A percentile compares a stretch with the other conserved stretches of the same genome.
Evolutionary conservation across 2,329 filamentous ascomycete genomes (phyloP).

Genomic region (Aureobasidium sp.): DNA sequence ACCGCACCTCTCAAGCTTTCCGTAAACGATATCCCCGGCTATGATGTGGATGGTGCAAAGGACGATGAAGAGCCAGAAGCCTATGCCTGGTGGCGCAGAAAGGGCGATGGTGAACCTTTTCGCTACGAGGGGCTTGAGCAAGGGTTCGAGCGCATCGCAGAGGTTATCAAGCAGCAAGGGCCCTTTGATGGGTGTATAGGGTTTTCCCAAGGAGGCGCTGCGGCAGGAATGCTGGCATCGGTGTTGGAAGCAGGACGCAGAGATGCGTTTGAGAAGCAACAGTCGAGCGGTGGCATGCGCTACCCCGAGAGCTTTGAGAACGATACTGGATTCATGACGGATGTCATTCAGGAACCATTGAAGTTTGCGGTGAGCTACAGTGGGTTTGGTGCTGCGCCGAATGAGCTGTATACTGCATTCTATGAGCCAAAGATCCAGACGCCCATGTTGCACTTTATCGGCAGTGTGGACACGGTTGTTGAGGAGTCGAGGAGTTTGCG

Average conservation of each 20-base stretch:
- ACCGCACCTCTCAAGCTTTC: conserved; percentile 37
- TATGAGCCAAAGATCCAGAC: conserved; percentile 70
- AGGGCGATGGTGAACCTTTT: conserved; percentile 48
- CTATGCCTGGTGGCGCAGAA: conserved; percentile 75
- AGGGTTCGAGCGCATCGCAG: conserved; percentile 56
- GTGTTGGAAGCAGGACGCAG: conserved; percentile 52
- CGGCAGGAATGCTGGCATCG: conserved; percentile 62
- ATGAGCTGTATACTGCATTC: conserved; percentile 54
- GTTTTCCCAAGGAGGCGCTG: conserved; percentile 71
- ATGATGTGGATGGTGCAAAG: conserved; percentile 32
- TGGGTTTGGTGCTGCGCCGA: conserved; percentile 60
- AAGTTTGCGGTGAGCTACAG: conserved; percentile 70
- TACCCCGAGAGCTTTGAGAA: conserved; percentile 44
- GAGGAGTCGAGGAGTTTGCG: conserved; percentile 62
- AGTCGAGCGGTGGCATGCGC: conserved; percentile 35
- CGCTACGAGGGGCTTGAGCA: conserved; percentile 60
- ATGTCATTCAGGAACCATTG: conserved; percentile 43
- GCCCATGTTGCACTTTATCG: conserved; percentile 72
- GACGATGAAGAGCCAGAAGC: conserved; percentile 43
- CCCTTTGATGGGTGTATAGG: conserved; percentile 72
- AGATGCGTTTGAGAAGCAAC: conserved; percentile 40
- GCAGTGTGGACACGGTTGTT: conserved; percentile 78
- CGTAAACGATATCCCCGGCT: conserved; percentile 49
- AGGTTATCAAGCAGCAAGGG: conserved; percentile 51
- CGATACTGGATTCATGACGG: conserved; percentile 25